Evolutionary conservation across 2,329 filamentous ascomycete genomes (phyloP).

Genomic region (Venturia nashicola): DNA sequence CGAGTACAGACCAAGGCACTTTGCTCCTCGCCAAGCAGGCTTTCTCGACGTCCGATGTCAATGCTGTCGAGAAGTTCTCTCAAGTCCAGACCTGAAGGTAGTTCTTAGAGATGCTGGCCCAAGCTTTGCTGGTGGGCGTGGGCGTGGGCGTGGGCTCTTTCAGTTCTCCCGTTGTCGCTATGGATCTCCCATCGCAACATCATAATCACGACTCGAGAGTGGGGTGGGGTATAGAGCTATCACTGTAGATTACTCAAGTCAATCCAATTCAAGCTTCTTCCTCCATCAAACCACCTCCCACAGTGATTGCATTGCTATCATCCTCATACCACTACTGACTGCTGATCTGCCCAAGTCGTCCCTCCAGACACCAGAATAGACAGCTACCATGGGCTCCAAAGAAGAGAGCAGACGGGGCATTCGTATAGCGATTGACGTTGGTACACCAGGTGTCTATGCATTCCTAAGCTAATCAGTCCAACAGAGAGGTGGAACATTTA

Average conservation of each 20-base stretch:
- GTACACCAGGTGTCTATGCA: slow-evolving; percentile 8
- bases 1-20: neutral
- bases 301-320: neutral
- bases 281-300: neutral
- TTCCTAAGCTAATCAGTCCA: slow-evolving; percentile 1
- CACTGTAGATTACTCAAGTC: neutral
- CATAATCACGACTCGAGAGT: neutral
- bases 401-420: slow-evolving; percentile 35
- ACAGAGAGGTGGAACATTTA: slow-evolving; percentile 77
- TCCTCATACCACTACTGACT: neutral
- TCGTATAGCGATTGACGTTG: slow-evolving; percentile 55
- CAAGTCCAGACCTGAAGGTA: no score
- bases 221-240: neutral
- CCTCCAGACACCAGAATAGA: neutral
- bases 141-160: neutral
- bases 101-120: neutral
- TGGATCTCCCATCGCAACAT: neutral
- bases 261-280: neutral
- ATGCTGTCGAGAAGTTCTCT: neutral
- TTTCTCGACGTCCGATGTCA: neutral
- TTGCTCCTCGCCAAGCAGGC: neutral
- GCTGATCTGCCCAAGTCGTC: neutral
- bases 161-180: neutral
- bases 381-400: neutral
- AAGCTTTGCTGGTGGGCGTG: neutral